Base-by-base conservation (phyloP, 306 rosid genomes). In the Begonia fuchsioides region DNA sequence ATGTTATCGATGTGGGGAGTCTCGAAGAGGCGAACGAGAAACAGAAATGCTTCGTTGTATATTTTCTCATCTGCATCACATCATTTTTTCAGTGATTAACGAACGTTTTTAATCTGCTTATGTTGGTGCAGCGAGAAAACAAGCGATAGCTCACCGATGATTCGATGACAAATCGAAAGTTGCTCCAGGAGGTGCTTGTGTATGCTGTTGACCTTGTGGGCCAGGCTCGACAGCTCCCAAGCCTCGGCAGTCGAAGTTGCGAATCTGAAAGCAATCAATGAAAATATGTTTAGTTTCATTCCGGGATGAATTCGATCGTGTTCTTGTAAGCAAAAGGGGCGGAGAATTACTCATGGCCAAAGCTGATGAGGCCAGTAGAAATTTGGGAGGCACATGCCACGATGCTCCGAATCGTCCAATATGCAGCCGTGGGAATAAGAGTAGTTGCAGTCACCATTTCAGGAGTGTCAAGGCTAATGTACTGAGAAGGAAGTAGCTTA, bases 161-260 rank as follows among this genome's bases (percentile, higher is more conserved):
- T 70, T 39, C 26, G 61, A 15, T 43, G 54, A 55, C 85, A 79
- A 54, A 61, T 63, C 50, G 20, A 14, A 46, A 83, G 75, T 50
- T 64, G 74, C 50, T 59, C 64, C 17, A 19, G 43, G 12, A 88
- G 83, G 67, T 78, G 83, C 44, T 67, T 56, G 47, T 61, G 59
- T 40, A 88, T 63, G 53, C 18, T 72, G 39, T 66, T 69, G 4
- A 81, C 70, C 74, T 73, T 81, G 50, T 81, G 80, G 1, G 76
- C 66, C 82, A 78, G 66, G 39, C 80, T 78, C 0, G 93, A 68
- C 35, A 81, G 66, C 52, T 88, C 95, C 93, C 97, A 88, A 8
- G 76, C 26, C 52, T 82, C 90, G n/a, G 73, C 45, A 17, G 56
- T 64, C 54, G 71, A 39, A 59, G 75, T 47, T 39, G 59, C 7